Base-by-base conservation (phyloP, 768 basidiomycete species). In the Termitomyces eurrhizus region DNA sequence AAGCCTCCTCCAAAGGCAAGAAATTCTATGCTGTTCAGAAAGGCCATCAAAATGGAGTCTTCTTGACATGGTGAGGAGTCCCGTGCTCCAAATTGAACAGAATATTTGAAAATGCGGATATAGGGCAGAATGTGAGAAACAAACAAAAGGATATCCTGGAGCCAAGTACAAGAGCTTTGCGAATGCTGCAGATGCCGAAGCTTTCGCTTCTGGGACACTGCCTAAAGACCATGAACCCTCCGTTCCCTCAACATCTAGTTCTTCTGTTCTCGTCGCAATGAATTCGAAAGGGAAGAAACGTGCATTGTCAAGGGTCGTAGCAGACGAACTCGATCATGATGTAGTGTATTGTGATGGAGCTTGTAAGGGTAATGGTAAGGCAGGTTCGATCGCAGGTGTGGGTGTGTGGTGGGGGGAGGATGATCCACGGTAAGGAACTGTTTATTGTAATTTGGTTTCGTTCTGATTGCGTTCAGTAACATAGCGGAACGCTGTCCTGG, bases 281-380 rank as follows among this genome's bases (percentile, higher is more conserved):
- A 39, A 58, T 52, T 21, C 42, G 51, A 68, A 75, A 72, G 56
- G 72, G 69, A 78, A 76, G 58, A 76, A 79, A 64, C 73, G 74
- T 26, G 65, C 57, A 8, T 63, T 64, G 42, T 56, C 66, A 5
- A 12, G 61, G 12, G 65, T 73, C 29, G 65, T 75, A 8, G 62
- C 66, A 33, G 75, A 77, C 33, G 75, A 75, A 56, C 61, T 58
- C 7, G 66, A 58, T 36, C 77, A 69, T 65, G 73, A 78, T 56
- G 75, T 89, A 13, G 94, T 94, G 1, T 96, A 92, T 66, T 88
- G 82, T 21, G 95, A 98, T 71, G 95, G 95, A 12, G 89, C 93
- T 7, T 94, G 93, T 64, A 84, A 83, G 67, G 85, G 87, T 2
- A 98, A 98, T 68, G 95, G 95, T 0, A 74, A 85, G 67, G 35